phyloP scores from a whole-genome alignment of 1,284 basidiomycete genomes.

The Ustilago shanxiensis region DNA sequence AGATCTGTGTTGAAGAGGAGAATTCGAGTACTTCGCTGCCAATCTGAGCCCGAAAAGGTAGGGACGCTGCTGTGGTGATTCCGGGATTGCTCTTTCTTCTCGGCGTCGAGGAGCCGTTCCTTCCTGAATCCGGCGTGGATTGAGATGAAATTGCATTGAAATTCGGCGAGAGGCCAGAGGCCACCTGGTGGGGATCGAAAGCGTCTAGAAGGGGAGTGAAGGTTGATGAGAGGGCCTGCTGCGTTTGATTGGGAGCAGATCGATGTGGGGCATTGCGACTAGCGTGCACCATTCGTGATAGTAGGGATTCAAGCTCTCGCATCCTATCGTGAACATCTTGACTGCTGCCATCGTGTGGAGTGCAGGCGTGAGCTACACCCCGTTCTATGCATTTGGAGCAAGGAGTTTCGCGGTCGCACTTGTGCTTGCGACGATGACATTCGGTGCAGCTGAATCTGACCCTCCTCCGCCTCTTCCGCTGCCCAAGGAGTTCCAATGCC shows the following conservation, averaged over 20 bases:
- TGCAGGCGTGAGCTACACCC: conserved; percentile 23
- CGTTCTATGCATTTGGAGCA: conserved; percentile 38
- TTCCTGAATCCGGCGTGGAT: not conserved
- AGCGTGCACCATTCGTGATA: conserved; percentile 12
- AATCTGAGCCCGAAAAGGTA: conserved; percentile 26
- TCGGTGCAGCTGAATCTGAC: conserved; percentile 44
- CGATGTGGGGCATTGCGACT: not conserved
- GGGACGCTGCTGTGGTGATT: conserved; percentile 27
- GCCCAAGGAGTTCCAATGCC: conserved; percentile 24
- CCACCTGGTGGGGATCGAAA: not conserved
- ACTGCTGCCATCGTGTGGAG: conserved; percentile 20
- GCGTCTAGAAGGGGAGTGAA: not conserved
- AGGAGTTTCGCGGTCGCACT: conserved; percentile 39
- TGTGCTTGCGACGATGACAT: conserved; percentile 44
- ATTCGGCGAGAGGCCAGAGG: not conserved
- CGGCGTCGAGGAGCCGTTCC: conserved; percentile 4
- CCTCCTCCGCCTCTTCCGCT: conserved; percentile 24
- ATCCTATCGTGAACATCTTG: conserved; percentile 22
- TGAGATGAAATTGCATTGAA: not conserved
- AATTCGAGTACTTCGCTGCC: conserved; percentile 30
- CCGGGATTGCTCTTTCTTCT: conserved; percentile 24
- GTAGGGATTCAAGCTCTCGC: conserved; percentile 20
- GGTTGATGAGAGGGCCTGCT: not conserved
- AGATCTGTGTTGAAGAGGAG: conserved; percentile 22
- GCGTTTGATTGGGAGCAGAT: not conserved